Evolutionary conservation across 2,329 filamentous ascomycete species (phyloP).

Genomic region (Xylariaceae sp.): DNA sequence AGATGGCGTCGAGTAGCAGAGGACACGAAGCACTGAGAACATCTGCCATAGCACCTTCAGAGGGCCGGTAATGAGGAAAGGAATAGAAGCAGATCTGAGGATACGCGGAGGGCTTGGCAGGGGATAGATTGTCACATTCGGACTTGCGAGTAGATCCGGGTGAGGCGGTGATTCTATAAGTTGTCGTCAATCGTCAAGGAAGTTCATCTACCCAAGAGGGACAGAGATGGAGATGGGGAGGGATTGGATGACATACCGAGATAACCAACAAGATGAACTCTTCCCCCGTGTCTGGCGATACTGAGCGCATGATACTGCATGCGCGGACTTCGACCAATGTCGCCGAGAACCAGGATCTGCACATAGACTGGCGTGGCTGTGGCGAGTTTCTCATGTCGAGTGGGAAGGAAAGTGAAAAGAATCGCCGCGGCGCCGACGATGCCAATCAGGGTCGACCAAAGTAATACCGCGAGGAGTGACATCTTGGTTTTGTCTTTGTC

Average conservation of each 20-base stretch:
- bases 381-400: constrained; percentile 35
- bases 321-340: constrained; percentile 90
- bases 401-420: constrained; percentile 33
- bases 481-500: constrained; percentile 10
- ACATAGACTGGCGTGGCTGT: constrained; percentile 39
- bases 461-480: constrained; percentile 27
- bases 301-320: constrained; percentile 99
- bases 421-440: constrained; percentile 31
- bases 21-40: constrained; percentile 60
- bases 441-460: constrained; percentile 23
- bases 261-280: constrained; percentile 84
- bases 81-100: constrained; percentile 62
- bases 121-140: constrained; percentile 65
- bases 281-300: constrained; percentile 73
- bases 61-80: constrained; percentile 74
- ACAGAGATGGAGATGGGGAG: background rate
- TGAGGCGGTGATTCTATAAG: constrained; percentile 68
- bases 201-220: background rate
- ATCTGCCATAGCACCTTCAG: constrained; percentile 84
- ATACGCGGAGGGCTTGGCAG: constrained; percentile 62
- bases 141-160: constrained; percentile 65
- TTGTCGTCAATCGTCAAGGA: constrained; percentile 12
- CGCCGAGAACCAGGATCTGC: constrained; percentile 86
- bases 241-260: constrained; percentile 49
- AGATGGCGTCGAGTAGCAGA: constrained; percentile 70